Evolutionary conservation across 345 rosid species (phyloP).

Genomic region (thale cress (Arabidopsis thaliana)): DNA sequence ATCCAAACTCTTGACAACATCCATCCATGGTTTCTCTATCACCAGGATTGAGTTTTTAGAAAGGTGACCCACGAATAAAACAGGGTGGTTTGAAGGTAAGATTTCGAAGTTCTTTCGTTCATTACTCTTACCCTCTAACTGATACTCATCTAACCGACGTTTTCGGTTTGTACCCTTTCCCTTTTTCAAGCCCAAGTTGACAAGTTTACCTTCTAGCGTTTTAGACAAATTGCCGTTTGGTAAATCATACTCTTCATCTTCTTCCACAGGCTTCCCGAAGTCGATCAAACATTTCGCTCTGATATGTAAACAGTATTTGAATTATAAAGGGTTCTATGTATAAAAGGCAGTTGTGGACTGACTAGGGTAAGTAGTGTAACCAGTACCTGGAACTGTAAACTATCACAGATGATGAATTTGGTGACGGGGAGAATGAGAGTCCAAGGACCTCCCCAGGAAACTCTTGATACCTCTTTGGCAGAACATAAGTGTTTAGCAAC

Average conservation of each 20-base stretch:
- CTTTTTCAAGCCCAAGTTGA: conserved; percentile 48
- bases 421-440: conserved; percentile 70
- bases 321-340: neutral
- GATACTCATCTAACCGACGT: conserved; percentile 55
- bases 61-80: conserved; percentile 83
- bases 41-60: conserved; percentile 74
- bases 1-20: conserved; percentile 76
- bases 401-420: conserved; percentile 62
- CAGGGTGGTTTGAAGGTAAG: conserved; percentile 80
- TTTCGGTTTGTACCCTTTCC: conserved; percentile 45
- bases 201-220: conserved; percentile 51
- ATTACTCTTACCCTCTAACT: conserved; percentile 53
- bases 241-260: conserved; percentile 59
- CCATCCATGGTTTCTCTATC: conserved; percentile 92
- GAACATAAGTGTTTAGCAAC: conserved; percentile 55
- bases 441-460: conserved; percentile 97
- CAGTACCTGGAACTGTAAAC: conserved; percentile 88
- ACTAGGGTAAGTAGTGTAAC: neutral
- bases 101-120: conserved; percentile 81
- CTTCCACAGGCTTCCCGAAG: conserved; percentile 78
- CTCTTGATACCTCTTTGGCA: conserved; percentile 86
- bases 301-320: conserved; percentile 31
- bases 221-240: conserved; percentile 53
- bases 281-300: conserved; percentile 93
- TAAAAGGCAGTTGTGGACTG: neutral